Percentiles rank a stretch among this genome's conserved stretches.
These are phyloP conservation scores for Vararia minispora DNA, from an alignment of 768 basidiomycete species.

Conservation along the genomic window DNA sequence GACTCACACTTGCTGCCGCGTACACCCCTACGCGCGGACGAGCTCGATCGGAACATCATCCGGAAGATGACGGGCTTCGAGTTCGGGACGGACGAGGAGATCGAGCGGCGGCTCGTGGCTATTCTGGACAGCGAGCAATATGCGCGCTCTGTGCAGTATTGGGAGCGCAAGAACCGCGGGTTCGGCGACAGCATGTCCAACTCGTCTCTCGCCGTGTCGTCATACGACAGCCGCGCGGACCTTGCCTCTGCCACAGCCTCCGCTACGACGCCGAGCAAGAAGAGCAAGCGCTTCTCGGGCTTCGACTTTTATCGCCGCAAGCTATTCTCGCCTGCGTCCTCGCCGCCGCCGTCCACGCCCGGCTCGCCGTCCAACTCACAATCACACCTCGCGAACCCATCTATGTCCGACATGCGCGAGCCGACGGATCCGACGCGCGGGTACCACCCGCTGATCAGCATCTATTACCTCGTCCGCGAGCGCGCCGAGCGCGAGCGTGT, in stretches of 20 bases:
- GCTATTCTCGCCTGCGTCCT: constrained; percentile 51
- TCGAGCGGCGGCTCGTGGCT: constrained; percentile 58
- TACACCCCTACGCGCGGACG: constrained; percentile 80
- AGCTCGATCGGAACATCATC: constrained; percentile 80
- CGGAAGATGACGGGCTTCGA: constrained; percentile 94
- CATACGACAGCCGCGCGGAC: constrained; percentile 27
- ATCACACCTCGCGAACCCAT: constrained; percentile 38
- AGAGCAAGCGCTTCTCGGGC: constrained; percentile 82
- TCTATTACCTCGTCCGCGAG: constrained; percentile 93
- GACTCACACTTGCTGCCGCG: constrained; percentile 81
- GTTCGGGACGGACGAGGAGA: constrained; percentile 83
- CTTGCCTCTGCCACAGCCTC: constrained; percentile 3
- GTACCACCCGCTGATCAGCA: constrained; percentile 90
- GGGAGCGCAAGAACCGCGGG: constrained; percentile 58
- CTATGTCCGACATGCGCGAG: constrained; percentile 33
- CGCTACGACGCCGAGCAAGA: constrained; percentile 32
- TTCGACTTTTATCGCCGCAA: constrained; percentile 93
- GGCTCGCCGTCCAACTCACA: constrained; percentile 53
- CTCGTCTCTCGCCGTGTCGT: constrained; percentile 60
- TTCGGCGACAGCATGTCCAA: constrained; percentile 44
- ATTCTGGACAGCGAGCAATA: constrained; percentile 77
- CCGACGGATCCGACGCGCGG: constrained; percentile 78
- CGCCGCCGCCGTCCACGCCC: constrained; percentile 37
- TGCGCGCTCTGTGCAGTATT: constrained; percentile 55
- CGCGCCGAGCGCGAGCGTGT: constrained; percentile 92